Base-by-base conservation (phyloP, 2,329 filamentous ascomycete species). In the Cladobotryum protrusum region DNA sequence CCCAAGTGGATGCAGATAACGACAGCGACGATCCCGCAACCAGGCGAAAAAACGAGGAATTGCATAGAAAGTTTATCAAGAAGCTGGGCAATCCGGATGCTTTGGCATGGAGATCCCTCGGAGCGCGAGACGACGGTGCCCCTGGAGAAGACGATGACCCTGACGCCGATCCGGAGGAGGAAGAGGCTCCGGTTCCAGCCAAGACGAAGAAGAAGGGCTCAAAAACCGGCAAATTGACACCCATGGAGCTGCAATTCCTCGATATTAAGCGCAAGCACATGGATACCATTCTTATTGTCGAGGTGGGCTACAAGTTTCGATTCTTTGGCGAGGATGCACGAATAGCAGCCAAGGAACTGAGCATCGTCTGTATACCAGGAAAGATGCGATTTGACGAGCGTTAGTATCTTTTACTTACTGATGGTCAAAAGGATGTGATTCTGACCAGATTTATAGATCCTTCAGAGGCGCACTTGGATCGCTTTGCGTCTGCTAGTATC, bases 241-340 rank as follows among this genome's bases (percentile, higher is more conserved):
- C 93, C 0, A 87, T 99, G 83, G 91, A 97, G 66, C 80, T 87
- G 37, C 93, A 97, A 61, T 87, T 96, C 51, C 77, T 99, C 5
- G 91, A 95, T 15, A 95, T 99, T 67, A 99, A 99, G 71, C 79
- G 83, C 53, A 88, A 92, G 59, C 85, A 97, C 64, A 78, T 89
- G 72, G 93, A 97, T 63, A 93, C 92, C 0, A 61, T 99, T 17
- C 76, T 99, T 48, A 87, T 97, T 12, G 84, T 97, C 47, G 92
- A 99, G 66, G 93, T 97, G 8, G 93, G 93, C 45, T 99, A 99
- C 72, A 99, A 99, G 66, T 99, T 95, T 70, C 85, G 87, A 33
- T 96, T 99, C 72, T 96, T 96, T 63, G 93, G 93, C 11, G 92
- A 97, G 61, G 93, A 99, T 72, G 93, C 93, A 8, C 81, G 90